A percentile compares a stretch with the other conserved stretches of the same genome.
Evolutionary conservation across 805 yeast genomes (phyloP).

Genomic region (Candida nonsorbophila): DNA sequence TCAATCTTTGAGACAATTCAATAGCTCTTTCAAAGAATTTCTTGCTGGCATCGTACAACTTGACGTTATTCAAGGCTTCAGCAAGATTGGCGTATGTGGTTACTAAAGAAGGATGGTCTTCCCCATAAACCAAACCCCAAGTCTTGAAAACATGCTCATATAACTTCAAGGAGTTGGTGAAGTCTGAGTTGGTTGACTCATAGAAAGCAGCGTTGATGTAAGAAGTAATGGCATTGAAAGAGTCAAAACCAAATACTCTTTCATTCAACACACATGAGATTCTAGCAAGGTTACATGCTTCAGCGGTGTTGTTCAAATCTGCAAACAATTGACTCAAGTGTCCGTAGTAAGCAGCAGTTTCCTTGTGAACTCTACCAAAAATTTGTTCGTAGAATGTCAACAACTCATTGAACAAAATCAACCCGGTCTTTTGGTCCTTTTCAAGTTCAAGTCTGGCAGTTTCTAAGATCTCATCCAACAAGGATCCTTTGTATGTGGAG

Average conservation of each 20-base stretch:
- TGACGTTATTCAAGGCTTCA: constrained; percentile 49
- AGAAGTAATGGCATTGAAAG: constrained; percentile 67
- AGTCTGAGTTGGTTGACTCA: constrained; percentile 58
- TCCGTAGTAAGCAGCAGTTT: constrained; percentile 66
- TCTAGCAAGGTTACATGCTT: constrained; percentile 62
- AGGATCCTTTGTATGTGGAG: constrained; percentile 57
- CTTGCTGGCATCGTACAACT: constrained; percentile 43
- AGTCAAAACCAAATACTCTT: constrained; percentile 76
- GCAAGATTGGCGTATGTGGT: constrained; percentile 61
- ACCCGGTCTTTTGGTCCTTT: constrained; percentile 52
- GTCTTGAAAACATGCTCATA: constrained; percentile 54
- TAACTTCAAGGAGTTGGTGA: constrained; percentile 56
- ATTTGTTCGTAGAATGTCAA: constrained; percentile 73
- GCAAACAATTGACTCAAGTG: constrained; percentile 62
- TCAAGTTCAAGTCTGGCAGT: constrained; percentile 46
- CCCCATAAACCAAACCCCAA: constrained; percentile 56
- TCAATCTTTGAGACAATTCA: constrained; percentile 42
- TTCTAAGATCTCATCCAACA: constrained; percentile 72
- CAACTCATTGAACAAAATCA: constrained; percentile 60
- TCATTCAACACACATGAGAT: constrained; percentile 71
- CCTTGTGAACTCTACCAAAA: constrained; percentile 75
- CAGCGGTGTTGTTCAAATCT: constrained; percentile 49
- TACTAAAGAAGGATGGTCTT: constrained; percentile 64
- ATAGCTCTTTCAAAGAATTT: constrained; percentile 51
- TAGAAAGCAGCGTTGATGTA: constrained; percentile 69